These are phyloP conservation scores for Domatiomyces catenatus DNA, from an alignment of 2,329 filamentous ascomycete species.

Conservation along the genomic window DNA sequence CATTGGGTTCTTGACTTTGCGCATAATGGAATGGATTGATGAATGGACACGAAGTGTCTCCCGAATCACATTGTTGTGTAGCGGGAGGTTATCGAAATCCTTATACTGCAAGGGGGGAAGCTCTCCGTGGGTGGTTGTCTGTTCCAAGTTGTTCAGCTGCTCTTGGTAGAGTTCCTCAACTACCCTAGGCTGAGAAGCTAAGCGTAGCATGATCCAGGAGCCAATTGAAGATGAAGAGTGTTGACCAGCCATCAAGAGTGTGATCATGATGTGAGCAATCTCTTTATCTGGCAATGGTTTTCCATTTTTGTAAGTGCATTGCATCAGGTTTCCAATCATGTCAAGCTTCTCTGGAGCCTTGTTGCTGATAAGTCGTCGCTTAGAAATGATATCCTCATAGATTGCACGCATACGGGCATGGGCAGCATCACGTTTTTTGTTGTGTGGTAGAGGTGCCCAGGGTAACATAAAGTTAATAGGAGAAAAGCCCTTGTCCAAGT, in stretches of 20 bases:
- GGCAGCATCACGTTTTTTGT: slow-evolving; percentile 63
- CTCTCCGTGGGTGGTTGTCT: slow-evolving; percentile 40
- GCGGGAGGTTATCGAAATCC: slow-evolving; percentile 58
- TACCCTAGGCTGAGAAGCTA: slow-evolving; percentile 64
- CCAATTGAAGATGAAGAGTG: slow-evolving; percentile 75
- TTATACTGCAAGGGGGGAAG: slow-evolving; percentile 64
- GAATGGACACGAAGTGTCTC: slow-evolving; percentile 84
- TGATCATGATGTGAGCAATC: slow-evolving; percentile 87
- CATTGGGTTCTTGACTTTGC: slow-evolving; percentile 80
- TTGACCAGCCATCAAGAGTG: slow-evolving; percentile 79
- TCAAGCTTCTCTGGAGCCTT: slow-evolving; percentile 46
- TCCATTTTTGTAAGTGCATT: slow-evolving; percentile 70
- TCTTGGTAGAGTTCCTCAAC: slow-evolving; percentile 71
- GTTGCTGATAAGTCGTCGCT: slow-evolving; percentile 43
- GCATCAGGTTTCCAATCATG: slow-evolving; percentile 87
- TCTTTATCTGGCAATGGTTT: slow-evolving; percentile 64
- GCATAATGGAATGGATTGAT: slow-evolving; percentile 89
- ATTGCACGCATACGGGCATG: slow-evolving; percentile 66
- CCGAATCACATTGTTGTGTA: slow-evolving; percentile 74
- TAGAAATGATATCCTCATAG: slow-evolving; percentile 68
- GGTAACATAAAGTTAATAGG: slow-evolving; percentile 82
- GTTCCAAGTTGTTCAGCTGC: slow-evolving; percentile 49
- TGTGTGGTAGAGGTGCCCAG: slow-evolving; percentile 80
- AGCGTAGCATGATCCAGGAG: slow-evolving; percentile 69
- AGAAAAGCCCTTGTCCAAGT: slow-evolving; percentile 79